Evolutionary conservation across 345 rosid species (phyloP).

Genomic region (Gossypium rotundifolium): DNA sequence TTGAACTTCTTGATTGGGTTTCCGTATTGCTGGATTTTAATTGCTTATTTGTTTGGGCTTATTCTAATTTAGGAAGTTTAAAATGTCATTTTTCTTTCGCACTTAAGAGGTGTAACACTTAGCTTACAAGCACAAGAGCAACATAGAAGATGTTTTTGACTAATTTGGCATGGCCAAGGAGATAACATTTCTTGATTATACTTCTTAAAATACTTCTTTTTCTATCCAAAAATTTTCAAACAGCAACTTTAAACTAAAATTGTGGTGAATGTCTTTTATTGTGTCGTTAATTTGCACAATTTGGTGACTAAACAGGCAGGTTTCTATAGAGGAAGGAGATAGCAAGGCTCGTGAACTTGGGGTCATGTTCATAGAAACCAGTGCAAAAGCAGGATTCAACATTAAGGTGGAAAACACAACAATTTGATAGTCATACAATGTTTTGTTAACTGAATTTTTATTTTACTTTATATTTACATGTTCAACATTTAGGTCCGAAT

Average conservation of each 20-base stretch:
- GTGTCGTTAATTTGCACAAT: neutral
- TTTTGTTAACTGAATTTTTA: too few species aligned
- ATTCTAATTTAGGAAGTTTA: too few species aligned
- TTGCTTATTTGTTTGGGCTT: neutral
- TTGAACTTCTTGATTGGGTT: neutral
- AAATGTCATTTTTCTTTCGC: neutral
- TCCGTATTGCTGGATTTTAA: neutral
- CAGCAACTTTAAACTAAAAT: too few species aligned
- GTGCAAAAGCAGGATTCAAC: slow-evolving; percentile 94
- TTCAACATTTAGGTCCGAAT: too few species aligned
- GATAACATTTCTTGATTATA: too few species aligned
- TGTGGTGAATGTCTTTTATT: too few species aligned
- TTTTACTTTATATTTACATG: too few species aligned
- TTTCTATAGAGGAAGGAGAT: slow-evolving; percentile 95
- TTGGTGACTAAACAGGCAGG: slow-evolving; percentile 53
- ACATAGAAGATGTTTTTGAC: too few species aligned
- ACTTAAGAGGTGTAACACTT: neutral
- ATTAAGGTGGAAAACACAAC: slow-evolving; percentile 49
- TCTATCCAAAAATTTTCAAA: too few species aligned
- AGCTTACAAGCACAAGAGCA: neutral
- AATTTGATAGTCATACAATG: neutral
- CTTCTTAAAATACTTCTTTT: too few species aligned
- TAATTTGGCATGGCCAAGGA: too few species aligned
- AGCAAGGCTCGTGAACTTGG: slow-evolving; percentile 75
- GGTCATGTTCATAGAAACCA: slow-evolving; percentile 91